These are phyloP conservation scores for Citrus inodora DNA, from an alignment of 345 rosid species.

Conservation along the genomic window DNA sequence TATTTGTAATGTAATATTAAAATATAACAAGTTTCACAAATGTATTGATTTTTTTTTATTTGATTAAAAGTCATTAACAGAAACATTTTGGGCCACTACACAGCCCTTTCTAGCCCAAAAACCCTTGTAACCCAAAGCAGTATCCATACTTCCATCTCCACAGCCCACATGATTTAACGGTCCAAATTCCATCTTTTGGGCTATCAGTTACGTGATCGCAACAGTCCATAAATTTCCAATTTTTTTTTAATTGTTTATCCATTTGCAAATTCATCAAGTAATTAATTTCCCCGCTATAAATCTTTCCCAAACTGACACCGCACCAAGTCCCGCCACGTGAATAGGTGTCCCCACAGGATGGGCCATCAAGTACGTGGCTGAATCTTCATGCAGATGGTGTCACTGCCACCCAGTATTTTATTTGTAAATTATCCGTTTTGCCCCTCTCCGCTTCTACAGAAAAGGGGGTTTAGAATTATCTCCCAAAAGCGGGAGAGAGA, in stretches of 20 bases:
- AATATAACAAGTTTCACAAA: too few species aligned
- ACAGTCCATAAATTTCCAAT: too few species aligned
- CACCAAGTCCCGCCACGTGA: neutral
- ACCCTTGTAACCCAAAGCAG: too few species aligned
- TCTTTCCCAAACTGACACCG: too few species aligned
- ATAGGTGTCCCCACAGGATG: neutral
- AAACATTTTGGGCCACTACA: too few species aligned
- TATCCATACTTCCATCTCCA: neutral
- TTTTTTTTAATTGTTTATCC: neutral
- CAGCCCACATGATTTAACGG: neutral
- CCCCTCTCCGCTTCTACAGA: conserved; percentile 12
- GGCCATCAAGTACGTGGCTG: neutral
- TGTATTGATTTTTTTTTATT: too few species aligned
- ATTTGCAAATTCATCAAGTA: too few species aligned
- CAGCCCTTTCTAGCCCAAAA: too few species aligned
- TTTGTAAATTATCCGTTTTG: conserved; percentile 8
- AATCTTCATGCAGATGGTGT: conserved; percentile 1
- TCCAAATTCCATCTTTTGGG: neutral
- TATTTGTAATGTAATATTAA: too few species aligned
- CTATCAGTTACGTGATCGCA: too few species aligned
- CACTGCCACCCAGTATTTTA: neutral
- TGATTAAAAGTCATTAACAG: too few species aligned
- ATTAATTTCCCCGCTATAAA: too few species aligned
- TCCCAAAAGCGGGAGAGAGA: neutral
- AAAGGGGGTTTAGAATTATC: neutral